A percentile compares a stretch with the other conserved stretches of the same genome.
phyloP scores from a whole-genome alignment of 371 early-diverging fungal genomes.

The Mucor mucedo region DNA sequence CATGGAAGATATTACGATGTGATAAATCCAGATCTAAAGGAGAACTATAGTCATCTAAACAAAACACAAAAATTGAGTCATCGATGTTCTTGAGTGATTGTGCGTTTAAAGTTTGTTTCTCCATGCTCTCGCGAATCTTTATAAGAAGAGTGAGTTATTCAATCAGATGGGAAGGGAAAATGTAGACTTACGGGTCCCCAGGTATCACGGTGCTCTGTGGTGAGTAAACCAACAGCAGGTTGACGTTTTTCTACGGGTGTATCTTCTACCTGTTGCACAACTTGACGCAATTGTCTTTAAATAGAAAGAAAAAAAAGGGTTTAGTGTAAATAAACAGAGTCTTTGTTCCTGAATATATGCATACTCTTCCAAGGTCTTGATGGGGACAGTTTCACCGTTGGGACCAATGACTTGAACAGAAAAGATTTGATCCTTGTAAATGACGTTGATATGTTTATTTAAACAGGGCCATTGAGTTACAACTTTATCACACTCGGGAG shows the following conservation, averaged over 20 bases:
- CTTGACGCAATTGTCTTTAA: slow-evolving; percentile 63
- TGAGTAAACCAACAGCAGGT: slow-evolving; percentile 79
- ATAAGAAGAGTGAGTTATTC: neutral
- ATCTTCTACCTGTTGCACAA: slow-evolving; percentile 65
- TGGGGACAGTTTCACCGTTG: slow-evolving; percentile 70
- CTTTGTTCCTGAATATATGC: neutral
- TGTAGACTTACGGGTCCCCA: slow-evolving; percentile 61
- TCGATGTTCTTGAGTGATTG: slow-evolving; percentile 73
- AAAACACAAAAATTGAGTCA: slow-evolving; percentile 82
- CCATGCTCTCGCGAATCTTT: slow-evolving; percentile 44
- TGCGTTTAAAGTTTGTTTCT: slow-evolving; percentile 55
- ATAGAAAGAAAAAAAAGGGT: neutral
- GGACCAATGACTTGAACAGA: slow-evolving; percentile 73
- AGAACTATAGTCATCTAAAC: slow-evolving; percentile 80
- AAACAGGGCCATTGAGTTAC: slow-evolving; percentile 74
- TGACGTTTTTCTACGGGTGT: slow-evolving; percentile 46
- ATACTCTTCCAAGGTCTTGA: slow-evolving; percentile 66
- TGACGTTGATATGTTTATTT: slow-evolving; percentile 80
- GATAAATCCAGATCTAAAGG: slow-evolving; percentile 64
- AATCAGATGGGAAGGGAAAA: neutral
- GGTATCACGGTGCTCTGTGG: slow-evolving; percentile 84
- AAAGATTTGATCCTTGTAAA: slow-evolving; percentile 85
- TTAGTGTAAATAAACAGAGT: neutral
- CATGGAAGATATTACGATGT: slow-evolving; percentile 82
- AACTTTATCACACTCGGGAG: slow-evolving; percentile 68